A percentile compares a stretch with the other conserved stretches of the same genome.
phyloP scores from a whole-genome alignment of 2,329 filamentous ascomycete genomes.

The Chaetoscypha palmicola region DNA sequence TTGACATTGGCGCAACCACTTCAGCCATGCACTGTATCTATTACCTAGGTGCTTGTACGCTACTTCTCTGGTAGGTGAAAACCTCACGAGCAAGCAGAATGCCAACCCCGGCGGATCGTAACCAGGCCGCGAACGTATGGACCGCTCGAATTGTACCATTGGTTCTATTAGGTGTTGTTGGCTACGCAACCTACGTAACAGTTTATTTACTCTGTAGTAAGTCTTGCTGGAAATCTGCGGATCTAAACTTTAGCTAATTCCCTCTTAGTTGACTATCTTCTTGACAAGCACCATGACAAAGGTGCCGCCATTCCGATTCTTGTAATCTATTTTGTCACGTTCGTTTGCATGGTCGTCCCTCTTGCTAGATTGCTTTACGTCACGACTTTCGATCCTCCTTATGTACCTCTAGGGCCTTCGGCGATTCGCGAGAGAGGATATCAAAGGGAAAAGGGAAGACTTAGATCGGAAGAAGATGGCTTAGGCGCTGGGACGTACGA shows the following conservation, averaged over 20 bases:
- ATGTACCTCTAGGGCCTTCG: constrained; percentile 57
- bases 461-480: constrained; percentile 12
- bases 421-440: constrained; percentile 17
- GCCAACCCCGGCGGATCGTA: constrained; percentile 2
- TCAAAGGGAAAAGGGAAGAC: constrained; percentile 21
- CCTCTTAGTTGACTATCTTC: constrained; percentile 61
- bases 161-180: constrained; percentile 58
- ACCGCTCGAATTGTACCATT: constrained; percentile 52
- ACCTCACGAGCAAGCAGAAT: constrained; percentile 6
- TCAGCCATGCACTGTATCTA: background rate
- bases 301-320: constrained; percentile 63
- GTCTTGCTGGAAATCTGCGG: constrained; percentile 34
- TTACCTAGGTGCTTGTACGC: background rate
- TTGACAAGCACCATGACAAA: constrained; percentile 39
- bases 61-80: background rate
- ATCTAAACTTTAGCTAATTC: constrained; percentile 14
- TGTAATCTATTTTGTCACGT: constrained; percentile 63
- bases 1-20: background rate
- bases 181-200: constrained; percentile 65
- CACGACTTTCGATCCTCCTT: constrained; percentile 64
- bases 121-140: constrained; percentile 24
- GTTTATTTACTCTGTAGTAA: constrained; percentile 61
- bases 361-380: constrained; percentile 67
- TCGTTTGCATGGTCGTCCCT: constrained; percentile 56
- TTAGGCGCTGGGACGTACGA: constrained; percentile 22